These are phyloP conservation scores for Mortierella sp. DNA, from an alignment of 371 early-diverging fungal genomes.

Conservation along the genomic window DNA sequence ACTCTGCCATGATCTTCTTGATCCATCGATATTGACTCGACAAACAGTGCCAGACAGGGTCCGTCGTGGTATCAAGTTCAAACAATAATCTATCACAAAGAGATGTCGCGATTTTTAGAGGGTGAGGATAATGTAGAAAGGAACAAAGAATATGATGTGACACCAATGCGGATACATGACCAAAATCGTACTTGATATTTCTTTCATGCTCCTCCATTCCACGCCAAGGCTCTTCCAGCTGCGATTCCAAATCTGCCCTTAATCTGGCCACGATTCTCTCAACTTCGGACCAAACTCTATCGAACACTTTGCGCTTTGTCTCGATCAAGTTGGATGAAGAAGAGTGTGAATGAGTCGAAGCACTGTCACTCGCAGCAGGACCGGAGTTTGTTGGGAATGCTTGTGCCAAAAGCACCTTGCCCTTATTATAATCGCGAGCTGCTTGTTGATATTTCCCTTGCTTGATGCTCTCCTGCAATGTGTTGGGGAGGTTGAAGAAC, in stretches of 20 bases:
- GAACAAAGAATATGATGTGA: too few species aligned
- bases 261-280: slow-evolving; percentile 83
- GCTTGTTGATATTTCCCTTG: slow-evolving; percentile 91
- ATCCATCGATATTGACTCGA: slow-evolving; percentile 93
- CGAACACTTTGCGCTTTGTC: slow-evolving; percentile 87
- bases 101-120: too few species aligned
- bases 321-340: slow-evolving; percentile 58
- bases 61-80: slow-evolving; percentile 85
- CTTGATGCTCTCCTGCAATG: slow-evolving; percentile 82
- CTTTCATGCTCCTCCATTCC: slow-evolving; percentile 93
- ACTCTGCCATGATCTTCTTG: slow-evolving; percentile 76
- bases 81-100: slow-evolving; percentile 70
- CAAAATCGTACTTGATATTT: slow-evolving; percentile 75
- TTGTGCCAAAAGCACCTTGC: slow-evolving; percentile 71
- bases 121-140: too few species aligned
- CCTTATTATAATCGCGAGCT: slow-evolving; percentile 96
- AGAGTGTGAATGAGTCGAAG: slow-evolving; percentile 34
- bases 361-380: slow-evolving; percentile 21
- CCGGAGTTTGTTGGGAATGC: slow-evolving; percentile 41
- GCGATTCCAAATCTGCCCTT: slow-evolving; percentile 76
- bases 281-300: slow-evolving; percentile 94
- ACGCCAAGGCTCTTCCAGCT: slow-evolving; percentile 83
- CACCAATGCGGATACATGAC: too few species aligned
- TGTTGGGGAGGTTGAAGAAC: slow-evolving; percentile 94
- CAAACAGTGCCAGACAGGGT: slow-evolving; percentile 93